Percentiles rank a stretch among this genome's conserved stretches.
Evolutionary conservation across 257 asterid genomes (phyloP).

Genomic region (Solanum medicagineum): DNA sequence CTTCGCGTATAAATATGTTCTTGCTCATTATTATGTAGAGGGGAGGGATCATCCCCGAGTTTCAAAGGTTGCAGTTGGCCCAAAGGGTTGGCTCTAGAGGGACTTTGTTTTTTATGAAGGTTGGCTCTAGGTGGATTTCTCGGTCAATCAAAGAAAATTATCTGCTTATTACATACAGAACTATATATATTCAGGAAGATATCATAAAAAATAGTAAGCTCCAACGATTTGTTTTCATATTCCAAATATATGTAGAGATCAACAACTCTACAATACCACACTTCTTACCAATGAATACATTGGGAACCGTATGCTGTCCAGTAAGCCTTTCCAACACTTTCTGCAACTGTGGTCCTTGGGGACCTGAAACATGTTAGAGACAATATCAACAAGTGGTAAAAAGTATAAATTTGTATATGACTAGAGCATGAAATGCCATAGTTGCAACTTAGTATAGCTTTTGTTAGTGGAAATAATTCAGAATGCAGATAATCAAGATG

Average conservation of each 20-base stretch:
- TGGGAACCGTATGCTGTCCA: constrained; percentile 90
- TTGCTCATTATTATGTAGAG: not conserved
- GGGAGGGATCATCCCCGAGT: not conserved
- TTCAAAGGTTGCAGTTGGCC: not conserved
- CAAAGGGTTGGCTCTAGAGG: not conserved
- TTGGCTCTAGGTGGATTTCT: not conserved
- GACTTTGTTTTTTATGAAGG: not conserved
- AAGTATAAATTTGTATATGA: not conserved
- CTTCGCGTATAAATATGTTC: not conserved
- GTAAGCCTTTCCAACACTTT: constrained; percentile 66
- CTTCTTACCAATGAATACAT: constrained; percentile 79
- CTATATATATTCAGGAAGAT: not conserved
- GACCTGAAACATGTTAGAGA: constrained; percentile 38
- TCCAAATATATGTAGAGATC: not conserved
- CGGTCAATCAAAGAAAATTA: not conserved
- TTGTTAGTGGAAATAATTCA: not conserved
- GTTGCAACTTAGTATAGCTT: not conserved
- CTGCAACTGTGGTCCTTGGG: constrained; percentile 75
- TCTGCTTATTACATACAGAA: not conserved
- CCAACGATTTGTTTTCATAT: not conserved
- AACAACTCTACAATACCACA: not conserved
- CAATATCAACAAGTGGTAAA: not conserved
- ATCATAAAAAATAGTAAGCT: not conserved
- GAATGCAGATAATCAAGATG: not conserved
- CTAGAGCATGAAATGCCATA: not conserved